Percentiles rank a stretch among this genome's conserved stretches.
These are phyloP conservation scores for Periconia sp. DNA, from an alignment of 2,329 filamentous ascomycete genomes.

Conservation along the genomic window DNA sequence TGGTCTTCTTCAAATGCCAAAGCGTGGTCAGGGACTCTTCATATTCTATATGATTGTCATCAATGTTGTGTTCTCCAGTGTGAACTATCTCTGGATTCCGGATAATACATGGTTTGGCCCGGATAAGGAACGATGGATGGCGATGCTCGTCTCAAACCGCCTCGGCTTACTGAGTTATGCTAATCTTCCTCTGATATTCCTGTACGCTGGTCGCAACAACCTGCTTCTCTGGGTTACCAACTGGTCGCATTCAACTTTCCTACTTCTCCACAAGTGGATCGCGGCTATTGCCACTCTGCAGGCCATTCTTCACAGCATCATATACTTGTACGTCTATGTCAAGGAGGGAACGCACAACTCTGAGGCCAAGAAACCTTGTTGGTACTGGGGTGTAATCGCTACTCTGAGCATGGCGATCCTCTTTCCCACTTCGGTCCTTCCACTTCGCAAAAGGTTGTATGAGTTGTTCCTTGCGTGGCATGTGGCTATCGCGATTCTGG, in stretches of 20 bases:
- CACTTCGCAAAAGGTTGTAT: conserved; percentile 27
- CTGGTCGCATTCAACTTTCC: conserved; percentile 53
- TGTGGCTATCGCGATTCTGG: conserved; percentile 27
- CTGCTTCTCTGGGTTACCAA: conserved; percentile 52
- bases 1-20: conserved; percentile 11
- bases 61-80: conserved; percentile 14
- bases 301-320: conserved; percentile 15
- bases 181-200: conserved; percentile 46
- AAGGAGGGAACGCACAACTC: conserved; percentile 10
- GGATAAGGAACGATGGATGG: conserved; percentile 26
- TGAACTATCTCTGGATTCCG: conserved; percentile 4
- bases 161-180: conserved; percentile 47
- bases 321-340: conserved; percentile 15
- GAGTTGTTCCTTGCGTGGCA: conserved; percentile 37
- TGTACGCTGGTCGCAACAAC: conserved; percentile 53
- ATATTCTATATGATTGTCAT: conserved; percentile 31
- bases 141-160: conserved; percentile 44
- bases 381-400: conserved; percentile 42
- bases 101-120: conserved; percentile 25
- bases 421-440: conserved; percentile 23
- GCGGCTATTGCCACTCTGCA: conserved; percentile 18
- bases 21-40: conserved; percentile 14
- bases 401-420: conserved; percentile 30
- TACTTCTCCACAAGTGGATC: conserved; percentile 47
- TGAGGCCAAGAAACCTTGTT: conserved; percentile 24